These are phyloP conservation scores for Yamadazyma sp. DNA, from an alignment of 805 yeast genomes.

Conservation along the genomic window DNA sequence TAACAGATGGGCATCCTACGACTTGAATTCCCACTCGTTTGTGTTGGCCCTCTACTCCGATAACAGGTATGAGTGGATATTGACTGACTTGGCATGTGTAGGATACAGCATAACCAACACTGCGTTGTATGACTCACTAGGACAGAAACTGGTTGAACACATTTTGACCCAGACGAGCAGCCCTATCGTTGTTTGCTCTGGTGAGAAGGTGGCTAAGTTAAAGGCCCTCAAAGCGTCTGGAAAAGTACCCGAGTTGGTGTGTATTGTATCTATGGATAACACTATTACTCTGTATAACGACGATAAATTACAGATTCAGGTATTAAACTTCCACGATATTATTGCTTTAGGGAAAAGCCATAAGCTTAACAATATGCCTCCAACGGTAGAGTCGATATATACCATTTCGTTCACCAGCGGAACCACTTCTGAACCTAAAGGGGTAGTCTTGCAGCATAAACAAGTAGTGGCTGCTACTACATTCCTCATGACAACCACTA, in stretches of 20 bases:
- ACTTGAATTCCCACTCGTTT: conserved; percentile 22
- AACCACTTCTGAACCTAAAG: conserved; percentile 70
- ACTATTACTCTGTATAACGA: background rate
- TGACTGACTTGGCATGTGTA: conserved; percentile 33
- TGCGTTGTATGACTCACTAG: conserved; percentile 40
- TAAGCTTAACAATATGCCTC: conserved; percentile 23
- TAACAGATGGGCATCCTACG: conserved; percentile 24
- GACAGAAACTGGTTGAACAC: conserved; percentile 28
- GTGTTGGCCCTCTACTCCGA: conserved; percentile 30
- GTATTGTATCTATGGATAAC: conserved; percentile 46
- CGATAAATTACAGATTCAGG: conserved; percentile 1
- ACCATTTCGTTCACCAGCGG: conserved; percentile 51
- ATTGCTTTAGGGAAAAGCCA: conserved; percentile 37
- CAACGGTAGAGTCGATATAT: conserved; percentile 32
- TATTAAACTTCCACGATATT: conserved; percentile 30
- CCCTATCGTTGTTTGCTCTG: conserved; percentile 52
- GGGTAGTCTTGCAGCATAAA: conserved; percentile 56
- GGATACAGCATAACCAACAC: conserved; percentile 35
- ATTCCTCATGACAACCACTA: conserved; percentile 29
- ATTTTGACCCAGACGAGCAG: conserved; percentile 31
- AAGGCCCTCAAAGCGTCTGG: conserved; percentile 6
- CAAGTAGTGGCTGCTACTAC: conserved; percentile 48
- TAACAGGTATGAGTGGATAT: conserved; percentile 37
- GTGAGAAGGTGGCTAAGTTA: conserved; percentile 42
- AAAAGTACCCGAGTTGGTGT: conserved; percentile 41